phyloP scores from a whole-genome alignment of 768 basidiomycete species.

The Lactarius hengduanensis region DNA sequence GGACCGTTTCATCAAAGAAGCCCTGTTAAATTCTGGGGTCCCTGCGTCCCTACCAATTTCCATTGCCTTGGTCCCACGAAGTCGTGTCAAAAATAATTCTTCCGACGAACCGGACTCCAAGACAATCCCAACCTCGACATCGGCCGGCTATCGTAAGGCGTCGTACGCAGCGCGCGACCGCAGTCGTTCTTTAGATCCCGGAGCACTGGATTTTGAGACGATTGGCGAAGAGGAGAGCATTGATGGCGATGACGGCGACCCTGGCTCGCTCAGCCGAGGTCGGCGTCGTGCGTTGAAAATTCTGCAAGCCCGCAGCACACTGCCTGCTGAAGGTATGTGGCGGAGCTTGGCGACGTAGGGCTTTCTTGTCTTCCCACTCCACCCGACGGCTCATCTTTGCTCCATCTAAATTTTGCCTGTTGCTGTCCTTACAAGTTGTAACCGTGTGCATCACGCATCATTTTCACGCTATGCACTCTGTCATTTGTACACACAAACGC shows the following conservation, averaged over 20 bases:
- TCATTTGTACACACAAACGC: constrained; percentile 22
- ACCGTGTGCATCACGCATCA: constrained; percentile 10
- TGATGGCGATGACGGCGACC: constrained; percentile 33
- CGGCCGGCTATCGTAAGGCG: constrained; percentile 45
- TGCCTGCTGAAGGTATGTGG: constrained; percentile 79
- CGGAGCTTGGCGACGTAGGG: constrained; percentile 59
- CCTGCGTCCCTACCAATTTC: constrained; percentile 63
- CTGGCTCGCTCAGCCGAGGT: constrained; percentile 45
- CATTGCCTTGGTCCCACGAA: constrained; percentile 43
- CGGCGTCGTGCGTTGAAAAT: constrained; percentile 65
- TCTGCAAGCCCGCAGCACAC: constrained; percentile 61
- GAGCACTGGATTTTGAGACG: constrained; percentile 57
- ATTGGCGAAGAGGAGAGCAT: constrained; percentile 48
- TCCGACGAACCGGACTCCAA: background rate
- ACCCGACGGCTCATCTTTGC: constrained; percentile 28
- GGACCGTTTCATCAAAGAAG: constrained; percentile 1
- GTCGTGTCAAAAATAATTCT: constrained; percentile 1
- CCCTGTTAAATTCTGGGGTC: constrained; percentile 30
- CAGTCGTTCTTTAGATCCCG: constrained; percentile 62
- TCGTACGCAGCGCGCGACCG: constrained; percentile 70
- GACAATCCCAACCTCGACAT: constrained; percentile 34
- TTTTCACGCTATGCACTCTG: background rate
- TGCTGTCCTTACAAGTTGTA: constrained; percentile 18
- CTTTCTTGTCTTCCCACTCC: constrained; percentile 1
- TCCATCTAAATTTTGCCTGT: constrained; percentile 37